phyloP scores from a whole-genome alignment of 371 early-diverging fungal genomes.

The Rhizomucor miehei region DNA sequence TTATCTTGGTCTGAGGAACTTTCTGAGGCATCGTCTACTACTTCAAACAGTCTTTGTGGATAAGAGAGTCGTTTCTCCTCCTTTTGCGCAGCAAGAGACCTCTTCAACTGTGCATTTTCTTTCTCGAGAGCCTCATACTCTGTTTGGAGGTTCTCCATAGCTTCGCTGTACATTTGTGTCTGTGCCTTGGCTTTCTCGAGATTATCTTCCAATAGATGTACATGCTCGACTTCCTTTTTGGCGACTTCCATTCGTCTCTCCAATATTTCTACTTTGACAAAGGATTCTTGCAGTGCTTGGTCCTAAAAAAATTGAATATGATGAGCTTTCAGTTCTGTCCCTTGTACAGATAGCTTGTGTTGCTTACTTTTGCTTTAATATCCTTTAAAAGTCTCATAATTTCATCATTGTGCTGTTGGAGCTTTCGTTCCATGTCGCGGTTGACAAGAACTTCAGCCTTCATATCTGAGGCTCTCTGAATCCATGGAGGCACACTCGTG shows the following conservation, averaged over 20 bases:
- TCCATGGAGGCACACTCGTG: slow-evolving; percentile 71
- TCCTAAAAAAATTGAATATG: slow-evolving; percentile 26
- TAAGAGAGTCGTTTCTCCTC: slow-evolving; percentile 39
- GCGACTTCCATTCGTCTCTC: slow-evolving; percentile 71
- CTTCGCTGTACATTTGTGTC: slow-evolving; percentile 69
- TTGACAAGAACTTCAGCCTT: slow-evolving; percentile 76
- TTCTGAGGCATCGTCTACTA: not conserved
- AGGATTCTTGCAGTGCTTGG: slow-evolving; percentile 72
- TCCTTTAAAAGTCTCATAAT: slow-evolving; percentile 72
- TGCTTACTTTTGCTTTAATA: slow-evolving; percentile 58
- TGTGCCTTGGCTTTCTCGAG: slow-evolving; percentile 60
- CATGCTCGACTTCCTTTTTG: slow-evolving; percentile 67
- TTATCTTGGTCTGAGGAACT: not conserved
- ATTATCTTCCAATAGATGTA: slow-evolving; percentile 56
- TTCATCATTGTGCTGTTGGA: slow-evolving; percentile 77
- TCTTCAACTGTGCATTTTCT: slow-evolving; percentile 63
- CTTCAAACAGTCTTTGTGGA: slow-evolving; percentile 15
- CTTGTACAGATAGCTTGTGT: no score
- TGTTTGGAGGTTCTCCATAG: slow-evolving; percentile 67
- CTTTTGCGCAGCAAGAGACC: slow-evolving; percentile 36
- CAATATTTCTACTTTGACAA: slow-evolving; percentile 74
- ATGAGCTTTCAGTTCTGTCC: no score
- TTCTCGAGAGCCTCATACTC: slow-evolving; percentile 68
- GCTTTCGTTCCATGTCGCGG: slow-evolving; percentile 71
- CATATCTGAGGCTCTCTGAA: slow-evolving; percentile 73